A percentile compares a stretch with the other conserved stretches of the same genome.
These are phyloP conservation scores for Perilla frutescens DNA, from an alignment of 257 asterid genomes.

Conservation along the genomic window DNA sequence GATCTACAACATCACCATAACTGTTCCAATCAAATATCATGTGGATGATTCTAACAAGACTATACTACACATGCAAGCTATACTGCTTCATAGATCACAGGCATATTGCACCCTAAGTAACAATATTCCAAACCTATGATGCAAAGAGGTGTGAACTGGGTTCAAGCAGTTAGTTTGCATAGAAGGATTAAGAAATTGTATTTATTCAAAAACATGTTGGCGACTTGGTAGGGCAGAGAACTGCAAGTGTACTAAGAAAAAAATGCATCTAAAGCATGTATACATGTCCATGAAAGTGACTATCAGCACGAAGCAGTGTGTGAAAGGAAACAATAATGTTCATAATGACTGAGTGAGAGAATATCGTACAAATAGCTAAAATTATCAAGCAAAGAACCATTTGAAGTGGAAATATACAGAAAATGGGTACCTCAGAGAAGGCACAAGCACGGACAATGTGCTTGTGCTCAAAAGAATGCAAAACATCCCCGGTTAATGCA, in stretches of 20 bases:
- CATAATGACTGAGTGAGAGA: background rate
- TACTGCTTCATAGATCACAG: background rate
- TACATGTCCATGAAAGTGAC: background rate
- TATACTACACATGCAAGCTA: background rate
- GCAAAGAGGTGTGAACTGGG: no score
- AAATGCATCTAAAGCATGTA: background rate
- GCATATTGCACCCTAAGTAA: background rate
- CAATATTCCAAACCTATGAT: background rate
- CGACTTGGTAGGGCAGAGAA: background rate
- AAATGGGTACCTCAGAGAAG: constrained; percentile 78
- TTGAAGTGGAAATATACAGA: background rate
- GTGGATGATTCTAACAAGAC: background rate
- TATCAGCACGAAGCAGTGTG: background rate
- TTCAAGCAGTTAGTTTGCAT: background rate
- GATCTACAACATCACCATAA: background rate
- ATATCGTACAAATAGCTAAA: background rate
- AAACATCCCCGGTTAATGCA: constrained; percentile 90
- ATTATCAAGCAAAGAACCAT: background rate
- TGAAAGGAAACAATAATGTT: background rate
- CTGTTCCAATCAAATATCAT: background rate
- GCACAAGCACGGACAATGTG: constrained; percentile 97
- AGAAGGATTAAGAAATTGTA: background rate
- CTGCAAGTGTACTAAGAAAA: background rate
- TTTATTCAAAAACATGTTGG: background rate
- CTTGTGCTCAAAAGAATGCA: constrained; percentile 96